Conservation (phyloP, 306 rosid species). For the Castanospermum australe region DNA sequence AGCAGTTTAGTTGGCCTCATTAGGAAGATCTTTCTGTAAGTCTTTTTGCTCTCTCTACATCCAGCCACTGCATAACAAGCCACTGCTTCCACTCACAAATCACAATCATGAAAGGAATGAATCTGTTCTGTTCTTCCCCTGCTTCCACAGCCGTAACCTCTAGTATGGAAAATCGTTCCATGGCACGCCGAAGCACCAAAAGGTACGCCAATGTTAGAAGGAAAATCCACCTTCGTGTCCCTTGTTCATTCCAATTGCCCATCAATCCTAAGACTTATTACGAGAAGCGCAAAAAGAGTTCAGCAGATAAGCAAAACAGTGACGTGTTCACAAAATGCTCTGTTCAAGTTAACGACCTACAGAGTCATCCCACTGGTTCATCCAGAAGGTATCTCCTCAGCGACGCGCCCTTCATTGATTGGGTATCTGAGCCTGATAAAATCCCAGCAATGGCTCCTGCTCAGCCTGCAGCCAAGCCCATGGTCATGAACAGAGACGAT, state of each 20-base stretch:
- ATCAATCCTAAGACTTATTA: conserved; percentile 44
- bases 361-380: conserved; percentile 14
- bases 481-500: not conserved
- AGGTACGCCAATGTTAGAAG: not conserved
- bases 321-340: conserved; percentile 34
- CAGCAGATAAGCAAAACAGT: conserved; percentile 21
- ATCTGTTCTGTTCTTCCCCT: conserved; percentile 54
- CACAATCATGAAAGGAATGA: conserved; percentile 48
- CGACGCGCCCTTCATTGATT: conserved; percentile 41
- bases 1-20: conserved; percentile 24
- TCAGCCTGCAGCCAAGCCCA: conserved; percentile 25
- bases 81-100: not conserved
- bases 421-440: conserved; percentile 37
- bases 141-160: conserved; percentile 64
- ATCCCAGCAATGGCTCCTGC: conserved; percentile 20
- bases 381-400: conserved; percentile 40
- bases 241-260: conserved; percentile 60
- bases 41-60: not conserved
- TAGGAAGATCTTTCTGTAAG: not conserved
- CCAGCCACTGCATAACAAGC: not conserved
- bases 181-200: conserved; percentile 33
- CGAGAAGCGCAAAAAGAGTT: conserved; percentile 39
- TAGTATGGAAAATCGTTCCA: conserved; percentile 37
- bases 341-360: conserved; percentile 30
- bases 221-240: conserved; percentile 35